These are phyloP conservation scores for Penicillium ucsense DNA, from an alignment of 495 filamentous ascomycete genomes.

Conservation along the genomic window DNA sequence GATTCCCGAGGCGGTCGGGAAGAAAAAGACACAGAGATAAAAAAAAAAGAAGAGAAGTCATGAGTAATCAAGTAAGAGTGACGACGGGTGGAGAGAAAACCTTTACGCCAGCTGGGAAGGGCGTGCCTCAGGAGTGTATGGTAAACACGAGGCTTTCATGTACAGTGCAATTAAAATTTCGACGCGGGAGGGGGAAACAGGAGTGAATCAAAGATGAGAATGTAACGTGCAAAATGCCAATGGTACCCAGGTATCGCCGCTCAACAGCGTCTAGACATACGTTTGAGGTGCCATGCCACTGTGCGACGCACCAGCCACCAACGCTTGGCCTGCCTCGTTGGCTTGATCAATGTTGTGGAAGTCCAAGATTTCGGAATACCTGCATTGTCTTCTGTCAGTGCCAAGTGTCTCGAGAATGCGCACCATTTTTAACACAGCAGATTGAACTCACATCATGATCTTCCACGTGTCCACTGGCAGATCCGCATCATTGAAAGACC, in stretches of 20 bases:
- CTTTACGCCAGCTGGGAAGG: conserved; percentile 12
- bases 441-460: conserved; percentile 83
- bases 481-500: conserved; percentile 99
- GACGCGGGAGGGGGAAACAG: too few relatives aligned
- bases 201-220: conserved; percentile 2
- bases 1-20: conserved; percentile 1
- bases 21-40: conserved; percentile 4
- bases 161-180: not conserved
- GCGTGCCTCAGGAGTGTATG: conserved; percentile 5
- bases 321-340: conserved; percentile 28
- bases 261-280: conserved; percentile 19
- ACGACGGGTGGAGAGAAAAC: not conserved
- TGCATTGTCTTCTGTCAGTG: conserved; percentile 18
- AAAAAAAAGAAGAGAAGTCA: conserved; percentile 2
- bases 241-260: not conserved
- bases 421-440: conserved; percentile 9
- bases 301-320: conserved; percentile 26
- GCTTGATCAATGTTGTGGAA: conserved; percentile 87
- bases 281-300: conserved; percentile 14
- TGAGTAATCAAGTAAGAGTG: not conserved
- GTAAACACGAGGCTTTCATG: conserved; percentile 2
- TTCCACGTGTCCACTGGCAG: conserved; percentile 99
- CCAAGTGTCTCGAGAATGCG: too few relatives aligned
- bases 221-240: not conserved
- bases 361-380: conserved; percentile 99